Evolutionary conservation across 78 protist genomes (phyloP).

Genomic region (Chrysochromulina parva): DNA sequence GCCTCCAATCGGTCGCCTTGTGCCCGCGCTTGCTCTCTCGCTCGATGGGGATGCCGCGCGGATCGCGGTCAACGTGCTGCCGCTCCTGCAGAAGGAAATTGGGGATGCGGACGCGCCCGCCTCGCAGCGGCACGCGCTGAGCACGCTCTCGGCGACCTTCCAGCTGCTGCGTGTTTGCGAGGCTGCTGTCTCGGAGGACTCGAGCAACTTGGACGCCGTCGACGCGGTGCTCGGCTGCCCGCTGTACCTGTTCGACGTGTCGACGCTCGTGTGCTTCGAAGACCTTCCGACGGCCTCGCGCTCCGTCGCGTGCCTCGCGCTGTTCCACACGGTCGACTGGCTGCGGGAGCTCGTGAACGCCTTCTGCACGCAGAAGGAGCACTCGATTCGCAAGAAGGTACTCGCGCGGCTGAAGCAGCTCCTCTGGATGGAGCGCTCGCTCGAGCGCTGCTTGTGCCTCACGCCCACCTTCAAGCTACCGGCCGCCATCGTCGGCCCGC

Average conservation of each 20-base stretch:
- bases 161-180: background rate
- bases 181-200: background rate
- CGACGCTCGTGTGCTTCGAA: background rate
- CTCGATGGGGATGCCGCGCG: background rate
- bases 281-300: background rate
- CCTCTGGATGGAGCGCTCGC: background rate
- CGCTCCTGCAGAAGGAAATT: background rate
- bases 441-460: background rate
- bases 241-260: background rate
- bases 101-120: too few species aligned
- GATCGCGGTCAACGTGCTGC: background rate
- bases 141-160: background rate
- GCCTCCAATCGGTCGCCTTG: background rate
- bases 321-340: slow-evolving; percentile 9
- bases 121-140: background rate
- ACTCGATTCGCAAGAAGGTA: background rate
- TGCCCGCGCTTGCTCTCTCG: background rate
- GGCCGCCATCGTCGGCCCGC: background rate
- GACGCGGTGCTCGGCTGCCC: slow-evolving; percentile 10
- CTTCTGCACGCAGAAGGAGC: background rate
- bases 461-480: background rate
- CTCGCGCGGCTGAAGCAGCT: background rate
- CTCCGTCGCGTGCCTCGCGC: background rate
- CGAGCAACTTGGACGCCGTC: background rate
- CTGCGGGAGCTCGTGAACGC: background rate